Evolutionary conservation across 2,329 filamentous ascomycete species (phyloP), one percentile per base, ranked within the genome.

Genomic region (Trematosphaeria pertusa): DNA sequence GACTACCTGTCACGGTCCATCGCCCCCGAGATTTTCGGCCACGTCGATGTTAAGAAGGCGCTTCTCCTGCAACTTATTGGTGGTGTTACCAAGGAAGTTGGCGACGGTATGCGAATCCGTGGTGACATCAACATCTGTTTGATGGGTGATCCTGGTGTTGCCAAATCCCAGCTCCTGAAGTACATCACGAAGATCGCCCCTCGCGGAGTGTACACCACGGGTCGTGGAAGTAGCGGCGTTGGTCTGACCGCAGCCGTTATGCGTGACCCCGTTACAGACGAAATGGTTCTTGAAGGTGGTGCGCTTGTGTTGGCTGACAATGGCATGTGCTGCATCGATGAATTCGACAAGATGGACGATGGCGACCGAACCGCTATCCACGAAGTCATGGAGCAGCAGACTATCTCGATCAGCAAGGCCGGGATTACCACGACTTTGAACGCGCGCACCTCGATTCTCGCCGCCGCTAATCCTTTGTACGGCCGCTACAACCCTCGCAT

Each of bases 131-230:
- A 99, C 75, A 87, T 99, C 54, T 97, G 94, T 72, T 78, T 99
- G 66, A 99, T 99, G 94, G 94, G 94, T 81, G 94, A 99, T 67
- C 94, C 94, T 70, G 94, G 94, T 90, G 94, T 99, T 69, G 94
- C 94, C 77, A 99, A 99, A 78, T 99, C 94, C 28, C 94, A 99
- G 78, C 78, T 99, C 58, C 82, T 99, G 58, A 97, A 97, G 76
- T 99, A 99, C 73, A 97, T 99, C 69, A 91, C 91, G 57, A 97
- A 99, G 77, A 94, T 99, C 21, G 93, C 94, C 1, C 94, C 94
- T 52, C 89, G 94, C 54, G 92, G 91, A 62, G 87, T 92, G 10
- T 92, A 92, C 74, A 92, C 88, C 4, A 89, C 88, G 3, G 88
- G 88, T 52, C 87, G 88, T 60, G 88, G 88, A 71, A 89, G 86